phyloP scores from a whole-genome alignment of 768 basidiomycete genomes.

The Nidularia pulvinata region DNA sequence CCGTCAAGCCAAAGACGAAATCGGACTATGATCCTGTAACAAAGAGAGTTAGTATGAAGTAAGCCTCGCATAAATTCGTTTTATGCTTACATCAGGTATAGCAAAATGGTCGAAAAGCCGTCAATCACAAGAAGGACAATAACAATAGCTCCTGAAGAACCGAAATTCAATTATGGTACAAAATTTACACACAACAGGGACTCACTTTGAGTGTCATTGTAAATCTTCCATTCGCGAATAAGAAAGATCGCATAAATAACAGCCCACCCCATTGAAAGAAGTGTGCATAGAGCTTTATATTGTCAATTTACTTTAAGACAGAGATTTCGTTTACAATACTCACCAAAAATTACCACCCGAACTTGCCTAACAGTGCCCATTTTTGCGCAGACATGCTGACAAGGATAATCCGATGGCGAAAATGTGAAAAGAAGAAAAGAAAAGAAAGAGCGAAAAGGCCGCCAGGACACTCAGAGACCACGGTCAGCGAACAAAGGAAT shows the following conservation, averaged over 20 bases:
- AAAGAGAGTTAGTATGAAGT: background rate
- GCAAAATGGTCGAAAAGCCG: constrained; percentile 25
- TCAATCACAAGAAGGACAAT: constrained; percentile 25
- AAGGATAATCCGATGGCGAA: background rate
- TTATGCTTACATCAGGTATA: constrained; percentile 32
- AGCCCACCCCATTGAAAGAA: constrained; percentile 27
- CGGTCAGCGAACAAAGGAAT: constrained; percentile 9
- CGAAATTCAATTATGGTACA: background rate
- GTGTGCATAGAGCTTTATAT: constrained; percentile 22
- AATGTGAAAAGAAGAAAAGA: constrained; percentile 8
- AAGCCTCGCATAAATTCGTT: no score
- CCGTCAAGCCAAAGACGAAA: constrained; percentile 37
- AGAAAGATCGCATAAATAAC: constrained; percentile 30
- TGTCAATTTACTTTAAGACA: no score
- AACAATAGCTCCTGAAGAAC: constrained; percentile 25
- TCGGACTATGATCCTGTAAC: constrained; percentile 33
- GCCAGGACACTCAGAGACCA: constrained; percentile 17
- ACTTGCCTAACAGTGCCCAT: constrained; percentile 26
- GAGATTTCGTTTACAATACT: constrained; percentile 6
- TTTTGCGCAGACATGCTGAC: constrained; percentile 12
- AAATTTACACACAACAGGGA: background rate
- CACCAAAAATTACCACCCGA: constrained; percentile 30
- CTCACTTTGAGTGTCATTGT: constrained; percentile 29
- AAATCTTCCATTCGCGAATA: constrained; percentile 28
- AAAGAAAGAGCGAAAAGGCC: constrained; percentile 18